Base-by-base conservation (phyloP, 768 basidiomycete species). In the Collybiopsis confluens region DNA sequence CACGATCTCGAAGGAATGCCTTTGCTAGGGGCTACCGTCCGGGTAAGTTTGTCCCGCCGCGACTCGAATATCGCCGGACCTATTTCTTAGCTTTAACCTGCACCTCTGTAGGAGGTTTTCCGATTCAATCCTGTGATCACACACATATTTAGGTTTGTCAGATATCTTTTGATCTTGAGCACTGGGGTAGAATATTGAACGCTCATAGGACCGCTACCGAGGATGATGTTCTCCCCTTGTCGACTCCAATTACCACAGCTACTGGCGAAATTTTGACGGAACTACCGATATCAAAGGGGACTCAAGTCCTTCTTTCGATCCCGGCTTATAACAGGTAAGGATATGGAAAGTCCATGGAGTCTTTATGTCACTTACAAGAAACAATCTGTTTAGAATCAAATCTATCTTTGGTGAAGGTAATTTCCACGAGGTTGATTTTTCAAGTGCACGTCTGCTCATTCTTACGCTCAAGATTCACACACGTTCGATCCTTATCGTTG, bases 1-100 rank as follows among this genome's bases (percentile, higher is more conserved):
- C 56, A 58, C 40, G 78, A 82, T 60, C 69, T 81, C 55, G 78
- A 82, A 30, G 62, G 59, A 18, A 82, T 83, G 80, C 69, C 72
- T 18, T 81, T 75, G 49, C 63, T 76, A 24, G 65, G 64, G 33
- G 75, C 74, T 16, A 69, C 78, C n/a, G 58, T 77, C 36, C 78
- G 78, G 68, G 78, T 75, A 28, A 49, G 64, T 45, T 6, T n/a
- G n/a, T n/a, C n/a, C n/a, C n/a, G n/a, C 13, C 6, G 13, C 30
- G n/a, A n/a, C n/a, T n/a, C n/a, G n/a, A n/a, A n/a, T n/a, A n/a
- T 33, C 30, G 30, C 23, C 26, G 33, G 4, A 18, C 35, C 16
- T 30, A 10, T 28, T n/a, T 8, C 30, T 15, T 48, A 10, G 26
- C 23, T 20, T 10, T 35, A n/a, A n/a, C n/a, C n/a, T 21, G 38